Evolutionary conservation across 306 rosid genomes (phyloP), one percentile per base, ranked within the genome.

Genomic region (Lathyrus sativus): DNA sequence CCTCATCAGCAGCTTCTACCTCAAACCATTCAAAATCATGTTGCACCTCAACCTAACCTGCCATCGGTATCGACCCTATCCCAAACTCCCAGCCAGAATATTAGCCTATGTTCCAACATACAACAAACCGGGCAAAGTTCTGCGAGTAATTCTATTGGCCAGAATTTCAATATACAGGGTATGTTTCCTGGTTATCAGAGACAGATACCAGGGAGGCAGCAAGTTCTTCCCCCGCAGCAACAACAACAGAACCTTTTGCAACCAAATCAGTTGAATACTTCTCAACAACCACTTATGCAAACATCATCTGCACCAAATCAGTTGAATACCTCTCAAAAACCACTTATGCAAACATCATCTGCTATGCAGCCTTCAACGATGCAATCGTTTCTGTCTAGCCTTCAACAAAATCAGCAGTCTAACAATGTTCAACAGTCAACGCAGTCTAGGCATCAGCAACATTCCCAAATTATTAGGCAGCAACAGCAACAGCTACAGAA

Each of bases 291-390:
- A 24, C 3, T 24, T 24, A 24, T 24, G 26, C 26, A 24, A 24
- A 24, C 26, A 2, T 24, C 26, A 24, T 24, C 26, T 24, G 26
- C 26, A 66, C 80, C 91, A 44, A 82, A 72, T 73, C 97, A 88
- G 75, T 67, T 90, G 78, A 96, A 83, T 77, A 76, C 95, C 62
- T 84, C 98, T 44, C 96, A 85, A 85, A 95, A 87, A 82, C 67
- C 95, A 53, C 80, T 76, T 49, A 77, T 84, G 33, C 59, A 22
- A 53, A 53, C 35, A 5, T 53, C 59, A 53, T 24, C n/a, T 7
- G 9, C 35, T 53, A 50, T 53, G 83, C 95, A 84, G 48, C 79
- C 90, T 42, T 68, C 87, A 22, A 51, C 80, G 67, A 78, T 80
- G 80, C 89, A 80, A 58, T 24, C 87, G 6, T 61, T 90, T 26